phyloP scores from a whole-genome alignment of 257 asterid species.

The Solanum pimpinellifolium region DNA sequence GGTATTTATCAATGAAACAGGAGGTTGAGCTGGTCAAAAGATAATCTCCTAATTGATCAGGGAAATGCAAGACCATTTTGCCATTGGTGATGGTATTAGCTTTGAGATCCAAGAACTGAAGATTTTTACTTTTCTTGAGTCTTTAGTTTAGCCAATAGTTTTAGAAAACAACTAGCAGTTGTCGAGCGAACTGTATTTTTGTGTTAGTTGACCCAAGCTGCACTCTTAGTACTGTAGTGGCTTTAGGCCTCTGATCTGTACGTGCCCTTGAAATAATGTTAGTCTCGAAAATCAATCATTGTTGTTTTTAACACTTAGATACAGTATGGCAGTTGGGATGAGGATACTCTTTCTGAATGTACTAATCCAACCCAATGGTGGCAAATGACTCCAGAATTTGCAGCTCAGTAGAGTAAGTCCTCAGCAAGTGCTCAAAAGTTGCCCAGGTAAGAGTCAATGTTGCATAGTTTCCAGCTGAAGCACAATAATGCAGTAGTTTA shows the following conservation, averaged over 20 bases:
- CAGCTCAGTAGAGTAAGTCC: not conserved
- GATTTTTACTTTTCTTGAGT: not conserved
- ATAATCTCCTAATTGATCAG: not conserved
- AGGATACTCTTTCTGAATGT: not conserved
- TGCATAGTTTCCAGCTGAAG: not conserved
- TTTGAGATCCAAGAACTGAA: not conserved
- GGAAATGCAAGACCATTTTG: not conserved
- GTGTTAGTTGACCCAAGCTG: not conserved
- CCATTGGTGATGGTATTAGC: not conserved
- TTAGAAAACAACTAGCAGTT: not conserved
- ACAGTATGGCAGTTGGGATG: not conserved
- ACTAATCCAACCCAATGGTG: not conserved
- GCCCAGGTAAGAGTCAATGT: not conserved
- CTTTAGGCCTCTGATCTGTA: not conserved
- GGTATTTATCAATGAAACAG: not conserved
- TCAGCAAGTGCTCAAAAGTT: not conserved
- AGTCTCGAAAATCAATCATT: not conserved
- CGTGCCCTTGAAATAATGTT: not conserved
- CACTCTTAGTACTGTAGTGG: not conserved
- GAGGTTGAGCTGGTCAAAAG: not conserved
- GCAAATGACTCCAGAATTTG: not conserved
- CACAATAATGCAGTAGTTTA: not conserved
- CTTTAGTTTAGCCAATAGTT: not conserved
- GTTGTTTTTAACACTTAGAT: not conserved
- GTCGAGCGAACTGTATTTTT: not conserved